Evolutionary conservation across 208 protist genomes (phyloP).

Genomic region (Trypanosoma mega): DNA sequence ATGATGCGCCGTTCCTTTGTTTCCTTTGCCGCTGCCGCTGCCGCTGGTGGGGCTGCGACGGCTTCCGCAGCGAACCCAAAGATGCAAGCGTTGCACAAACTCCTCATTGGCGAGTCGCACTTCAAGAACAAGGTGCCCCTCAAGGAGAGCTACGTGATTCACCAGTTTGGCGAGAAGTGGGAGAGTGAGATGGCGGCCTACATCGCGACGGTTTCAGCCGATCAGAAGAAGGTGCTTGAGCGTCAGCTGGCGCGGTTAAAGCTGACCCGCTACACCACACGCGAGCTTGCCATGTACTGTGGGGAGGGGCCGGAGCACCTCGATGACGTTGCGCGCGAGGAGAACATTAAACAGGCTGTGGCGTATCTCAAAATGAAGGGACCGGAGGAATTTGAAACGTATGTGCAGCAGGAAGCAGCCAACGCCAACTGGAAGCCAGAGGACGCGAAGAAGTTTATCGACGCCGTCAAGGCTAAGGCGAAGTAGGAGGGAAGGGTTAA

Average conservation of each 20-base stretch:
- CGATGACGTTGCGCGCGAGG: conserved; percentile 67
- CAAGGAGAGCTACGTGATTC: conserved; percentile 86
- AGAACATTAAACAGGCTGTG: conserved; percentile 75
- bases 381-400: conserved; percentile 67
- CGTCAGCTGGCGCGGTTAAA: conserved; percentile 73
- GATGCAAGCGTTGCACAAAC: conserved; percentile 83
- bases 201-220: conserved; percentile 62
- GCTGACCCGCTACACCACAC: conserved; percentile 88
- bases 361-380: conserved; percentile 66
- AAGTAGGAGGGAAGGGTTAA: conserved; percentile 38
- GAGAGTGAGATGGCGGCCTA: conserved; percentile 66
- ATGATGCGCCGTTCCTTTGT: conserved; percentile 70
- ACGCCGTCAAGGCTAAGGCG: conserved; percentile 70
- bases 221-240: conserved; percentile 69
- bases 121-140: conserved; percentile 85
- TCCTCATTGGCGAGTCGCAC: conserved; percentile 78
- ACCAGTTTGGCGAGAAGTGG: conserved; percentile 88
- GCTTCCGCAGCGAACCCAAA: conserved; percentile 47
- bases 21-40: conserved; percentile 34
- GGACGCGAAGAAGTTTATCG: conserved; percentile 75
- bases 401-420: conserved; percentile 73
- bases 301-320: conserved; percentile 68
- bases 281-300: conserved; percentile 80
- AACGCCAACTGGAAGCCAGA: conserved; percentile 85
- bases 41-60: conserved; percentile 35